These are phyloP conservation scores for Mallotus japonicus DNA, from an alignment of 441 rosid genomes.

Conservation along the genomic window DNA sequence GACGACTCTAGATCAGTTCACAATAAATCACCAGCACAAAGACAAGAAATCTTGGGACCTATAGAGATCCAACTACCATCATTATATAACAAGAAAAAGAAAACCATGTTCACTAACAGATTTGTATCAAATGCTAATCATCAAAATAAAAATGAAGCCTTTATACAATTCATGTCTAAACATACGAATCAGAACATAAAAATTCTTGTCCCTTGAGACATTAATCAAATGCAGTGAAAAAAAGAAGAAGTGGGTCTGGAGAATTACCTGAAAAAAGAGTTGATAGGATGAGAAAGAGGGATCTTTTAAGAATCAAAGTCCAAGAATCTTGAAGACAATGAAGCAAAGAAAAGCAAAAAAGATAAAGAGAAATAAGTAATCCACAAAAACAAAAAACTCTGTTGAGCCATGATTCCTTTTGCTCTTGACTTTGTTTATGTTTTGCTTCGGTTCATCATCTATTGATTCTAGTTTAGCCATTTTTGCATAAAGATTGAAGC, in stretches of 20 bases:
- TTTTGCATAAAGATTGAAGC: background rate
- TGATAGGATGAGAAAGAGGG: no score
- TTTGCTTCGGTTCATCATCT: constrained; percentile 37
- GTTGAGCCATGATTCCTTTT: constrained; percentile 63
- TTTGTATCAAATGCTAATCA: background rate
- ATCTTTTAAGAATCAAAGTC: constrained; percentile 26
- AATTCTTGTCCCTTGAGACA: background rate
- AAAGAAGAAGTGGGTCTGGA: background rate
- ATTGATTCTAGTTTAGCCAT: constrained; percentile 54
- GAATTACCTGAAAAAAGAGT: constrained; percentile 6
- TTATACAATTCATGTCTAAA: background rate
- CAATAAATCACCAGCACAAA: background rate
- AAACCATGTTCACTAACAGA: background rate
- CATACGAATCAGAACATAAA: background rate
- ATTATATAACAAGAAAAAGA: background rate
- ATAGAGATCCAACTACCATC: background rate
- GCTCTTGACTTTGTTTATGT: constrained; percentile 17
- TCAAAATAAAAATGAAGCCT: background rate
- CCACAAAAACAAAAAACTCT: constrained; percentile 57
- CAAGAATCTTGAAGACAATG: constrained; percentile 49
- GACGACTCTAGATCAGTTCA: background rate
- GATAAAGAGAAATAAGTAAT: constrained; percentile 55
- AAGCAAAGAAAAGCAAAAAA: constrained; percentile 54
- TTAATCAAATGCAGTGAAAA: background rate
- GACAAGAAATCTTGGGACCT: constrained; percentile 7